These are phyloP conservation scores for Exsudoporus frostii DNA, from an alignment of 768 basidiomycete species.

Conservation along the genomic window DNA sequence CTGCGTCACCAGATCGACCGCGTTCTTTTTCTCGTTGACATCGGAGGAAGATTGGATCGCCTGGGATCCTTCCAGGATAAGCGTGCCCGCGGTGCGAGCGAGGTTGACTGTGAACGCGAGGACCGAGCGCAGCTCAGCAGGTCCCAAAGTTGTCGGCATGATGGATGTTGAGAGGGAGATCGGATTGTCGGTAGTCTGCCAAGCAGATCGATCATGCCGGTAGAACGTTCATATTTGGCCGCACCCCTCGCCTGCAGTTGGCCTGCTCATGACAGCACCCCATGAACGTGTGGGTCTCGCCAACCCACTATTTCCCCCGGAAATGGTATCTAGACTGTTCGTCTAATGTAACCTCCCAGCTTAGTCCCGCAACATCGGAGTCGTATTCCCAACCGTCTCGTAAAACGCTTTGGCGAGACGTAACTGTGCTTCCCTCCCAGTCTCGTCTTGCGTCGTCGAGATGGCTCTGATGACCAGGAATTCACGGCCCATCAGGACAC, in stretches of 20 bases:
- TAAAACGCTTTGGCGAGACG: conserved; percentile 84
- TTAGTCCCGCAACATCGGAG: conserved; percentile 37
- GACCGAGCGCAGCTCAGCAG: conserved; percentile 53
- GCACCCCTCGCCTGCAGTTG: background rate
- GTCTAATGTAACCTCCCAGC: background rate
- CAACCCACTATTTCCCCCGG: background rate
- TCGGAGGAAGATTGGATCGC: conserved; percentile 62
- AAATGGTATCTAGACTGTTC: conserved; percentile 1
- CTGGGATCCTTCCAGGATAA: conserved; percentile 75
- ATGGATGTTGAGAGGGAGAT: conserved; percentile 4
- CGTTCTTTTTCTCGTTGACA: conserved; percentile 85
- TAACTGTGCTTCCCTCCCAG: conserved; percentile 62
- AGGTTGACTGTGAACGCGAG: conserved; percentile 68
- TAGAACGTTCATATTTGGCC: background rate
- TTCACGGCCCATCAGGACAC: conserved; percentile 72
- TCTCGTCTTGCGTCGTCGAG: conserved; percentile 56
- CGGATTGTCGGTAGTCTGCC: background rate
- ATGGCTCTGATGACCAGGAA: conserved; percentile 74
- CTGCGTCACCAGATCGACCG: conserved; percentile 92
- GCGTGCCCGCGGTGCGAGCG: conserved; percentile 67
- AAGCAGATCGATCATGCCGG: background rate
- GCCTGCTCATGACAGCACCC: background rate
- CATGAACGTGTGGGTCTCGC: conserved; percentile 3
- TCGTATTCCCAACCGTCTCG: conserved; percentile 66
- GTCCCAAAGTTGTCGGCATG: conserved; percentile 34